Evolutionary conservation across 108 stramenopile species (phyloP), one percentile per base, ranked within the genome.

Genomic region (Epithemia pelagica): DNA sequence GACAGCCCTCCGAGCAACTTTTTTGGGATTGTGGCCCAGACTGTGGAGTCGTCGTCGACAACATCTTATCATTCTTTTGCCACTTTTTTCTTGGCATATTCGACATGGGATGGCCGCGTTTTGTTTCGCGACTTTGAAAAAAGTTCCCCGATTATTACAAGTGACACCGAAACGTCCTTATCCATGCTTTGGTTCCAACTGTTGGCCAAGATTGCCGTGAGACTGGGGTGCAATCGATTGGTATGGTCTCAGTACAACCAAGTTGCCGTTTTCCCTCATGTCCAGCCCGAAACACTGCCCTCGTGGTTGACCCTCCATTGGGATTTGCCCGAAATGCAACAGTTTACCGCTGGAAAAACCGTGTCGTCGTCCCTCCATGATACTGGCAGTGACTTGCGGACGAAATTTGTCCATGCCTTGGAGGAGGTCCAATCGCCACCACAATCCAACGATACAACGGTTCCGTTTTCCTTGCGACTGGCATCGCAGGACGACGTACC

Each of bases 31-130:
- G n/a, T n/a, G n/a, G n/a, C n/a, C n/a, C n/a, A n/a, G n/a, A n/a
- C n/a, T n/a, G n/a, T n/a, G n/a, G n/a, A n/a, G n/a, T n/a, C n/a
- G n/a, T n/a, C n/a, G n/a, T n/a, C n/a, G n/a, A n/a, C n/a, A n/a
- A n/a, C n/a, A n/a, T n/a, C n/a, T n/a, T n/a, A n/a, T n/a, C n/a
- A 61, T 27, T 28, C n/a, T 61, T 52, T 68, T 5, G 59, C 70
- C 2, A 59, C 74, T 0, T 79, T 75, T 30, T 79, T 75, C 56
- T 30, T 74, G 27, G 74, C 71, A 0, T 79, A 75, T 32, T 75
- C 74, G 22, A 75, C 69, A 1, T 79, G 78, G 78, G 66, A 74
- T 69, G 78, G 74, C 19, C 54, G 71, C 18, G 52, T 69, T 28
- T 22, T 79, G 2, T 72, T 65, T 52, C 10, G 71, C 23, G 73